These are phyloP conservation scores for Neolentinus lepideus DNA, from an alignment of 1,284 basidiomycete species.

Conservation along the genomic window DNA sequence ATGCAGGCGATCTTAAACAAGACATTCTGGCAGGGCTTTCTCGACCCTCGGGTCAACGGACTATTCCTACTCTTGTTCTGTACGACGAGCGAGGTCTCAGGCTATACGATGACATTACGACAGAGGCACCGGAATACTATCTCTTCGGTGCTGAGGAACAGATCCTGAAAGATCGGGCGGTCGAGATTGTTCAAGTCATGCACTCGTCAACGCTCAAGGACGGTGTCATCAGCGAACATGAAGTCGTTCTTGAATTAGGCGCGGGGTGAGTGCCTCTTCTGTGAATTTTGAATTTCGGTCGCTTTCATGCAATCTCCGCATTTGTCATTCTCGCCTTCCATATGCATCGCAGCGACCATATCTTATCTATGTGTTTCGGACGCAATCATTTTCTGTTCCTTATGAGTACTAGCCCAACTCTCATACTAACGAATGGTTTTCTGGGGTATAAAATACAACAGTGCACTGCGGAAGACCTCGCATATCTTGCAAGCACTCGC, in stretches of 20 bases:
- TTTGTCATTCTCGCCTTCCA: neutral
- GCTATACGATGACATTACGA: slow-evolving; percentile 82
- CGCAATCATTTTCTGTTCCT: neutral
- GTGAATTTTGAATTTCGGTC: slow-evolving; percentile 3
- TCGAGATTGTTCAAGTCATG: slow-evolving; percentile 68
- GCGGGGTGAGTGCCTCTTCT: slow-evolving; percentile 63
- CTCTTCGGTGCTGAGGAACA: slow-evolving; percentile 75
- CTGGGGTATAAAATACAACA: too few relatives aligned
- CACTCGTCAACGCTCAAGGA: slow-evolving; percentile 38
- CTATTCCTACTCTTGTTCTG: slow-evolving; percentile 79
- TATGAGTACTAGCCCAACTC: neutral
- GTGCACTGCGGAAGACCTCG: slow-evolving; percentile 86
- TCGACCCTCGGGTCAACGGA: slow-evolving; percentile 46
- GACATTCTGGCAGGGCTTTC: slow-evolving; percentile 51
- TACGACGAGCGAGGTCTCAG: slow-evolving; percentile 83
- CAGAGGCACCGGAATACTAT: slow-evolving; percentile 82
- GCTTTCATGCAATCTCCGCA: neutral
- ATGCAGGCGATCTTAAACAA: slow-evolving; percentile 30
- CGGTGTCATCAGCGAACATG: slow-evolving; percentile 30
- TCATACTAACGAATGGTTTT: neutral
- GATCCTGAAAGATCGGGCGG: slow-evolving; percentile 54
- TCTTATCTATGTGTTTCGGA: neutral
- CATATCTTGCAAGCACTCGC: slow-evolving; percentile 78
- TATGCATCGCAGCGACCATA: neutral
- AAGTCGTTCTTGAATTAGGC: slow-evolving; percentile 77